Conservation (phyloP, 257 asterid species). For the Solanum gracilifrons region DNA sequence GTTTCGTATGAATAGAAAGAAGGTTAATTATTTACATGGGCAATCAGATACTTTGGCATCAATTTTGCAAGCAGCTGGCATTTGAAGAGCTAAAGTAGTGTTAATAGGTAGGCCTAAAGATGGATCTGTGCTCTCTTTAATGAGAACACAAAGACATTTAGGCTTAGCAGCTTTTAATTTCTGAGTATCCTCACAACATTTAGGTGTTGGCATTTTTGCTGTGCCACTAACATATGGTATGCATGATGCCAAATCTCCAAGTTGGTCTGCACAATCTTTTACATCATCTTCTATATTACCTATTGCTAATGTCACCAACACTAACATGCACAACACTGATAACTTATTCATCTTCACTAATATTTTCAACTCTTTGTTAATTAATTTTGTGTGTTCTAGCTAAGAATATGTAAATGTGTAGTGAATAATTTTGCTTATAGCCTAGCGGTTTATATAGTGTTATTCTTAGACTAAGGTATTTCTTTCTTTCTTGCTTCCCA, state of each 20-base stretch:
- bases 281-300: conserved; percentile 39
- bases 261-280: conserved; percentile 54
- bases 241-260: conserved; percentile 42
- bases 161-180: conserved; percentile 42
- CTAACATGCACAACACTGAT: neutral
- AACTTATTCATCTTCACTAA: neutral
- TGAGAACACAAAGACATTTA: conserved; percentile 57
- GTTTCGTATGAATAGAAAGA: neutral
- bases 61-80: conserved; percentile 47
- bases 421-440: neutral
- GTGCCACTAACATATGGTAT: conserved; percentile 56
- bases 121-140: conserved; percentile 57
- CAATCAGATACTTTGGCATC: conserved; percentile 60
- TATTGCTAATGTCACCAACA: conserved; percentile 1
- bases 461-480: neutral
- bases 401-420: neutral
- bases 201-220: conserved; percentile 40
- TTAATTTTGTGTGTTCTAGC: neutral
- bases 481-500: neutral
- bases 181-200: conserved; percentile 41
- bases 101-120: conserved; percentile 54
- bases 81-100: conserved; percentile 59
- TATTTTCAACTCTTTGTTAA: neutral
- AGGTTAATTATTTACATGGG: conserved; percentile 24
- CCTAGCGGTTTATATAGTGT: neutral